phyloP scores from a whole-genome alignment of 345 rosid species.

The Gossypium raimondii region DNA sequence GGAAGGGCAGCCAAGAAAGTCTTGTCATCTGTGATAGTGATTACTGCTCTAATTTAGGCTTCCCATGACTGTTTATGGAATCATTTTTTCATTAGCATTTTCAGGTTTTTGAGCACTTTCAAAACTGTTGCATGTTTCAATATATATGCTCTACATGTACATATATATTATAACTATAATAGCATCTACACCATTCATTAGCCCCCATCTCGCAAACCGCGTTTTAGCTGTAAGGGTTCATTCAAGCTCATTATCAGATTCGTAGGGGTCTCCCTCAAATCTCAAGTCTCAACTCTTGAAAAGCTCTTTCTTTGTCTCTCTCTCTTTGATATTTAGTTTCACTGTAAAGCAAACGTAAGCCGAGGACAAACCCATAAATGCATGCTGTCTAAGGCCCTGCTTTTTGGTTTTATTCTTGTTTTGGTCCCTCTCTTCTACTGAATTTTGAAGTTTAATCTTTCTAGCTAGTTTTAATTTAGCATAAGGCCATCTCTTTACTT shows the following conservation, averaged over 20 bases:
- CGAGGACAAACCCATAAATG: slow-evolving; percentile 2
- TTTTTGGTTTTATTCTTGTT: not conserved
- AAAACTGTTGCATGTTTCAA: slow-evolving; percentile 2
- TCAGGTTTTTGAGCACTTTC: slow-evolving; percentile 12
- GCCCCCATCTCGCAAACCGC: not conserved
- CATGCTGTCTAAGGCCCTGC: not conserved
- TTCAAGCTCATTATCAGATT: not conserved
- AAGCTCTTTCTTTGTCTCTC: not conserved
- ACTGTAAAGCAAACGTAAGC: not conserved
- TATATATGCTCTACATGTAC: too few species aligned
- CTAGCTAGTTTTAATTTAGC: not conserved
- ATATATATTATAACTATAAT: not conserved
- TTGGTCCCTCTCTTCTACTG: not conserved
- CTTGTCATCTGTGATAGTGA: slow-evolving; percentile 5
- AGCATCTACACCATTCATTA: not conserved
- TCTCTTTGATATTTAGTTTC: not conserved
- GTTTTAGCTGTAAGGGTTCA: not conserved
- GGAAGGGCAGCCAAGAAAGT: not conserved
- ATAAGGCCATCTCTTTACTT: too few species aligned
- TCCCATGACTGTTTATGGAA: not conserved
- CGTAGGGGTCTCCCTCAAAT: not conserved
- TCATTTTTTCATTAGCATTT: not conserved
- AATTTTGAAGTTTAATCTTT: not conserved
- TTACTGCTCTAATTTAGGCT: not conserved
- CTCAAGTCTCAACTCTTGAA: not conserved